A percentile compares a stretch with the other conserved stretches of the same genome.
Conservation (phyloP, 2,329 filamentous ascomycete genomes). For the Apiospora marii region DNA sequence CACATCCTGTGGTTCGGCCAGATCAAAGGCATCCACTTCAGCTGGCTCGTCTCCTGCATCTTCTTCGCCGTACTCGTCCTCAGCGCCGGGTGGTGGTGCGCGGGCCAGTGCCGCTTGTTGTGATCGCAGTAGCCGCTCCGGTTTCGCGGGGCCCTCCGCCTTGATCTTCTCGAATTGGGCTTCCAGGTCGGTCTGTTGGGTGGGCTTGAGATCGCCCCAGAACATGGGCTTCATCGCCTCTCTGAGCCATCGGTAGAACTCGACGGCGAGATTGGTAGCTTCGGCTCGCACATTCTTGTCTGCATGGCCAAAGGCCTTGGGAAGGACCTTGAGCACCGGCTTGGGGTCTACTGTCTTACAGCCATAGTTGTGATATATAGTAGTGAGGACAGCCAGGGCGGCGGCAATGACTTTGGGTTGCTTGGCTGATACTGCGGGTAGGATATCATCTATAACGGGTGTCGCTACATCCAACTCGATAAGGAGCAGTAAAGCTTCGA, state of each 20-base stretch:
- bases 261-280: slow-evolving; percentile 88
- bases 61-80: slow-evolving; percentile 64
- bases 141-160: slow-evolving; percentile 84
- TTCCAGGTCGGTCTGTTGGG: slow-evolving; percentile 93
- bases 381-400: slow-evolving; percentile 68
- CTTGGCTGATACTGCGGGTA: slow-evolving; percentile 59
- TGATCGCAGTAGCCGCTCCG: slow-evolving; percentile 85
- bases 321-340: slow-evolving; percentile 83
- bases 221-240: slow-evolving; percentile 99
- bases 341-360: slow-evolving; percentile 96
- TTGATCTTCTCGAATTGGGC: slow-evolving; percentile 94
- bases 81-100: slow-evolving; percentile 67
- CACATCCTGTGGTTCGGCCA: slow-evolving; percentile 89
- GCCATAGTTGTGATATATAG: slow-evolving; percentile 92
- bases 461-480: slow-evolving; percentile 88
- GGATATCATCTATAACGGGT: slow-evolving; percentile 87
- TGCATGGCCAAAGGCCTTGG: slow-evolving; percentile 92
- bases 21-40: slow-evolving; percentile 82
- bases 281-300: slow-evolving; percentile 98
- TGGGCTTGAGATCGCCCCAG: slow-evolving; percentile 93
- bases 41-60: slow-evolving; percentile 67
- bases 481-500: slow-evolving; percentile 87
- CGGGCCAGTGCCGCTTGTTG: slow-evolving; percentile 85
- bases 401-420: slow-evolving; percentile 47
- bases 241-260: slow-evolving; percentile 95